A percentile compares a stretch with the other conserved stretches of the same genome.
Evolutionary conservation across 1,284 basidiomycete species (phyloP).

Genomic region (Schizophyllum amplum): DNA sequence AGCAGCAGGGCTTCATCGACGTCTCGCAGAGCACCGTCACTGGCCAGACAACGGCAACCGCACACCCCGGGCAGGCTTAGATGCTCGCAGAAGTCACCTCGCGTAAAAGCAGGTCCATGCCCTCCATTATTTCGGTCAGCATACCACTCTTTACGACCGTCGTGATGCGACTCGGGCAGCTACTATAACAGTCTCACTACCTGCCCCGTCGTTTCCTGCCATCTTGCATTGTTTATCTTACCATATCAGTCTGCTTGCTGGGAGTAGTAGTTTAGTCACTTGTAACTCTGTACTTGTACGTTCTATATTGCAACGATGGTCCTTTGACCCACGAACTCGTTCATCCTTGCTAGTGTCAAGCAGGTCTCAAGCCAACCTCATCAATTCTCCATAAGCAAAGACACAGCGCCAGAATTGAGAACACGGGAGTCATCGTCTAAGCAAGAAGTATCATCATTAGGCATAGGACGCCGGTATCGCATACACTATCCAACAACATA

Average conservation of each 20-base stretch:
- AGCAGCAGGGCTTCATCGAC: constrained; percentile 64
- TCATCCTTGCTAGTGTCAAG: no score
- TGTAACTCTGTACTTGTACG: neutral
- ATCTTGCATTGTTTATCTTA: neutral
- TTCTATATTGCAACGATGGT: neutral
- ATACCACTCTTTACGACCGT: neutral
- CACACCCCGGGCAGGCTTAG: constrained; percentile 13
- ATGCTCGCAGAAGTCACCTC: neutral
- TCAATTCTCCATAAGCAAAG: no score
- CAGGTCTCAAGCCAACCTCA: no score
- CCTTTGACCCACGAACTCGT: neutral
- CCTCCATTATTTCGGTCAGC: neutral
- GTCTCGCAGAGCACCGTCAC: constrained; percentile 64
- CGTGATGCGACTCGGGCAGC: neutral
- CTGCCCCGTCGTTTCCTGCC: neutral
- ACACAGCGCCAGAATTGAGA: no score
- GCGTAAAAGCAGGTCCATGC: neutral
- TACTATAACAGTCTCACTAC: neutral
- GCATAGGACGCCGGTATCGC: neutral
- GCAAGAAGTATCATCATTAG: neutral
- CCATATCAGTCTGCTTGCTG: neutral
- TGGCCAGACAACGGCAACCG: constrained; percentile 58
- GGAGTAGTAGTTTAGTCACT: neutral
- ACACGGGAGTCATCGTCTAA: neutral
- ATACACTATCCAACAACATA: neutral